phyloP scores from a whole-genome alignment of 768 basidiomycete genomes.

The Phylloporus arenicola region DNA sequence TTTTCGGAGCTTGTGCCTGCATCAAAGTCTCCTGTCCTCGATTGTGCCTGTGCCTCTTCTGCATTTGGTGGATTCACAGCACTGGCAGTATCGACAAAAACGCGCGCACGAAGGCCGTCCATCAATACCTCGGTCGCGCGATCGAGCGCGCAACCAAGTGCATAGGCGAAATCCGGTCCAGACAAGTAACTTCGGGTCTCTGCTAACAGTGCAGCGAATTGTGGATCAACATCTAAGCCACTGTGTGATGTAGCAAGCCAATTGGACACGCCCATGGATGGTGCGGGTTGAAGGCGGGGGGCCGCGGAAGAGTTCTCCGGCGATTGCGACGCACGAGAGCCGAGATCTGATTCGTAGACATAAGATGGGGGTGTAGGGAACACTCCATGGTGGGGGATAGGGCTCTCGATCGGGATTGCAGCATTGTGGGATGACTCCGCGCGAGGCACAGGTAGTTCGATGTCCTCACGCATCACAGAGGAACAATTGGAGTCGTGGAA shows the following conservation, averaged over 20 bases:
- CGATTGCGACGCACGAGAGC: slow-evolving; percentile 27
- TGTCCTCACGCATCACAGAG: neutral
- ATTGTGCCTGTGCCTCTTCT: slow-evolving; percentile 11
- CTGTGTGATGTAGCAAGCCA: slow-evolving; percentile 4
- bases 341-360: slow-evolving; percentile 11
- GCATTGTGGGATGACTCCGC: slow-evolving; percentile 2
- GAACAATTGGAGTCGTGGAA: neutral
- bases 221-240: slow-evolving; percentile 17
- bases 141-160: slow-evolving; percentile 72
- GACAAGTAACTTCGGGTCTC: slow-evolving; percentile 62
- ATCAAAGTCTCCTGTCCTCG: slow-evolving; percentile 11
- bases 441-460: neutral
- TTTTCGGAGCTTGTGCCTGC: slow-evolving; percentile 7
- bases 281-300: slow-evolving; percentile 8
- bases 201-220: slow-evolving; percentile 58
- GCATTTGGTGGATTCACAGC: slow-evolving; percentile 3
- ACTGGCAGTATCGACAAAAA: slow-evolving; percentile 43
- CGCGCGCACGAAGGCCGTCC: slow-evolving; percentile 54
- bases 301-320: slow-evolving; percentile 17
- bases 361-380: slow-evolving; percentile 24
- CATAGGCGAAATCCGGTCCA: slow-evolving; percentile 64
- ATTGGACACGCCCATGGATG: neutral
- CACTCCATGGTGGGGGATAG: slow-evolving; percentile 1
- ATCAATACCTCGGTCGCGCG: slow-evolving; percentile 61
- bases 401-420: slow-evolving; percentile 17